Evolutionary conservation across 1,139 yeast species (phyloP), one percentile per base, ranked within the genome.

Genomic region (Candida sojae): DNA sequence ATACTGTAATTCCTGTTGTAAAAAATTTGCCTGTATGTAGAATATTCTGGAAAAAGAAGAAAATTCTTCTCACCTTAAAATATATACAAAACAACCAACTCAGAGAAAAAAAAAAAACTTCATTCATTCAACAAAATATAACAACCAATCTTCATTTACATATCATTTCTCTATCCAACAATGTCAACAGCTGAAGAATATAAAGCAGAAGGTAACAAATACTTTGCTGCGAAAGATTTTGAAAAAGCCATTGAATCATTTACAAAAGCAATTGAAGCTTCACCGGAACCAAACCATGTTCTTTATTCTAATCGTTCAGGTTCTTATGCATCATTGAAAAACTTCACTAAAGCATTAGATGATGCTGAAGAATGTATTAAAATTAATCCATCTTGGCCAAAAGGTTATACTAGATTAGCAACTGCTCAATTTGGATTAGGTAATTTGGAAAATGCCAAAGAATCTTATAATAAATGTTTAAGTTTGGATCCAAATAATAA

Each of bases 241-340:
- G 71, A 76, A 13, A 80, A 83, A 58, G 98, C 99, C 44, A 82
- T 88, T 53, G 96, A 86, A 43, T 69, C 73, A 53, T 93, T 93
- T 71, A 73, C 93, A 32, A 80, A 88, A 67, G 99, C 98, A 39
- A 93, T 93, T 61, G 93, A 83, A 42, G 89, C 82, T n/a, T 85
- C 96, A 0, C 73, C 84, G 42, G 58, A 76, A 11, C 96, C 97
- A 56, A 91, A 90, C 66, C 97, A 92, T 66, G 97, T 93, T 25
- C 77, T 93, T 50, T 91, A 76, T 65, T 90, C 97, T 47, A 93
- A 93, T 72, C 84, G 98, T 67, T 91, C 97, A n/a, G 99, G 96
- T 9, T 81, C 90, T 48, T 86, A 86, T 61, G 88, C 97, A 3
- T 88, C 97, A 11, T 70, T 86, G 70, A 85, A 85, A 63, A 71